phyloP scores from a whole-genome alignment of 768 basidiomycete genomes.

The Suillus cothurnatus region DNA sequence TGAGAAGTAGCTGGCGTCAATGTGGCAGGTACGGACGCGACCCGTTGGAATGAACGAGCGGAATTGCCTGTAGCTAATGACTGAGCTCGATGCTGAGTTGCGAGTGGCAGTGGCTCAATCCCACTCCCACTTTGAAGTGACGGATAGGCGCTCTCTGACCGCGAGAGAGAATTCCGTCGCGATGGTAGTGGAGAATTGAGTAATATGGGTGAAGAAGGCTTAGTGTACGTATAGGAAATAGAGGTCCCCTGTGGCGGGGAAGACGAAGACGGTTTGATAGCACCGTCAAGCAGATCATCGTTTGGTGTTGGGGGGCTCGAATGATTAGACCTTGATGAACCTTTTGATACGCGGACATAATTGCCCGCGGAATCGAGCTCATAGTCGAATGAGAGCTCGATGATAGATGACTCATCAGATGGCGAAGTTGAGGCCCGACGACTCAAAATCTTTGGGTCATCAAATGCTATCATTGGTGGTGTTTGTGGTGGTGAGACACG shows the following conservation, averaged over 20 bases:
- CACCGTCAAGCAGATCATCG: constrained; percentile 30
- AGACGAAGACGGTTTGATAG: constrained; percentile 24
- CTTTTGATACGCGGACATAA: constrained; percentile 48
- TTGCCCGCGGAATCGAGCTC: constrained; percentile 47
- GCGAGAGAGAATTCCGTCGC: constrained; percentile 56
- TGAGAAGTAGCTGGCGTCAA: constrained; percentile 32
- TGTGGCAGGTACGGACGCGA: constrained; percentile 59
- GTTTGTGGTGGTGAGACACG: constrained; percentile 34
- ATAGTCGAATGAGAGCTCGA: constrained; percentile 52
- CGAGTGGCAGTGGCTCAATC: constrained; percentile 25
- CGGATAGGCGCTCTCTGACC: constrained; percentile 67
- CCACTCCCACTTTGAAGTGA: constrained; percentile 32
- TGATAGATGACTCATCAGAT: constrained; percentile 48
- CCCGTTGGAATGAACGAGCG: constrained; percentile 64
- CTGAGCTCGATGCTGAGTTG: constrained; percentile 33
- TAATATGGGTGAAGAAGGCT: constrained; percentile 37
- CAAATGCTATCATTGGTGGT: constrained; percentile 29
- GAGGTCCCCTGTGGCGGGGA: constrained; percentile 28
- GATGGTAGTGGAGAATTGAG: constrained; percentile 41
- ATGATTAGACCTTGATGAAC: constrained; percentile 37
- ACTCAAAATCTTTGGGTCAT: constrained; percentile 31
- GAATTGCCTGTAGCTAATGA: constrained; percentile 21
- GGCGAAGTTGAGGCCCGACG: constrained; percentile 37
- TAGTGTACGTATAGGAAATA: constrained; percentile 22
- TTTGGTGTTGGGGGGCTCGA: constrained; percentile 46